A percentile compares a stretch with the other conserved stretches of the same genome.
phyloP scores from a whole-genome alignment of 495 filamentous ascomycete species.

The Amphirosellinia nigrospora region DNA sequence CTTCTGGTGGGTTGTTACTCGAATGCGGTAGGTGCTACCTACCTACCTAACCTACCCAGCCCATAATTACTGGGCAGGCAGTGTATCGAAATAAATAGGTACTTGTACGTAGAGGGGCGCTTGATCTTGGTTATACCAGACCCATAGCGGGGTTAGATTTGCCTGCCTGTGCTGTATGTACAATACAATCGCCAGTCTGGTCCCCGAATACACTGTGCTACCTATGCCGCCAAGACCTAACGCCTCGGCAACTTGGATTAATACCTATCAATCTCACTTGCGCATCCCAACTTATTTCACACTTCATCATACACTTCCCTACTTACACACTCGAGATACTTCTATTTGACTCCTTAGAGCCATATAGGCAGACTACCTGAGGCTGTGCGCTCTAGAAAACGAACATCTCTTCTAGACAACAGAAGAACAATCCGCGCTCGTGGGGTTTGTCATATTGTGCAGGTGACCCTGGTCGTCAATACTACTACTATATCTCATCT shows the following conservation, averaged over 20 bases:
- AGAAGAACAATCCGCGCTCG: slow-evolving; percentile 17
- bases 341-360: not conserved
- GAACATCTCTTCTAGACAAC: not conserved
- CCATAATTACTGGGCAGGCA: too few species aligned
- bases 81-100: not conserved
- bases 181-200: too few species aligned
- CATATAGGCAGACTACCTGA: not conserved
- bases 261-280: slow-evolving; percentile 11
- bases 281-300: not conserved
- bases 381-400: not conserved
- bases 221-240: slow-evolving; percentile 19
- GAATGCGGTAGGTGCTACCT: not conserved
- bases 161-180: too few species aligned
- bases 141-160: slow-evolving; percentile 5
- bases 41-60: too few species aligned
- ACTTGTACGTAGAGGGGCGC: not conserved
- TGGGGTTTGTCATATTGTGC: slow-evolving; percentile 13
- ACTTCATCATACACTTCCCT: not conserved
- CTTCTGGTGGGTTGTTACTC: too few species aligned
- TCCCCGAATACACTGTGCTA: too few species aligned
- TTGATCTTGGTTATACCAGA: not conserved
- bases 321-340: not conserved
- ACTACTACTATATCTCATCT: not conserved
- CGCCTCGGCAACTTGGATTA: slow-evolving; percentile 20
- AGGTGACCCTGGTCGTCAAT: not conserved